phyloP scores from a whole-genome alignment of 768 basidiomycete species.

The Tricholoma hemisulphureum region DNA sequence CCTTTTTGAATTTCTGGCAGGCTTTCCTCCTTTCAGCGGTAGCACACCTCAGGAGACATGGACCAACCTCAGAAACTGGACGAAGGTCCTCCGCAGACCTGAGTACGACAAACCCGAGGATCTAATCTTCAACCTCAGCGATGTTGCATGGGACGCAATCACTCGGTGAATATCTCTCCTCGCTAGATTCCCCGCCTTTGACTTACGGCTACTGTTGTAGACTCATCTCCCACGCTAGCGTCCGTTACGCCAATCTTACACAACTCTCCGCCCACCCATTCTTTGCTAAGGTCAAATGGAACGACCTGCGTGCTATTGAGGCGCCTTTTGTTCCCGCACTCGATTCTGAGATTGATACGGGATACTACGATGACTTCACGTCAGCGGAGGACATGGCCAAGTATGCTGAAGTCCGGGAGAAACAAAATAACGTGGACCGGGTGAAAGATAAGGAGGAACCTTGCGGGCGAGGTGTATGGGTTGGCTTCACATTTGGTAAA shows the following conservation, averaged over 20 bases:
- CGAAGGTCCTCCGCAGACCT: constrained; percentile 84
- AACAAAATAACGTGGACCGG: constrained; percentile 89
- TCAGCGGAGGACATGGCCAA: constrained; percentile 95
- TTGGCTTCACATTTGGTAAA: constrained; percentile 89
- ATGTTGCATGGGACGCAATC: constrained; percentile 92
- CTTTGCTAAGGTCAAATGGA: constrained; percentile 77
- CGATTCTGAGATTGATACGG: constrained; percentile 92
- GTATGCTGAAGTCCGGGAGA: constrained; percentile 97
- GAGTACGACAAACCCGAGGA: constrained; percentile 97
- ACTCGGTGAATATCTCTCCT: constrained; percentile 54
- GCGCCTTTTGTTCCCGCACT: constrained; percentile 95
- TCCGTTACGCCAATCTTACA: constrained; percentile 71
- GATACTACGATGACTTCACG: constrained; percentile 92
- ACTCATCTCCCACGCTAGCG: constrained; percentile 83
- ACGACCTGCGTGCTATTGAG: constrained; percentile 65
- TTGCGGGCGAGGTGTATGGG: constrained; percentile 76
- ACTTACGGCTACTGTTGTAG: constrained; percentile 33
- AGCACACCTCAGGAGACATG: constrained; percentile 96
- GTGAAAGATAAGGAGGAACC: constrained; percentile 86
- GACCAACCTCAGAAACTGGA: constrained; percentile 99
- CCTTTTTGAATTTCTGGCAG: constrained; percentile 93
- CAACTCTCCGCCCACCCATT: constrained; percentile 81
- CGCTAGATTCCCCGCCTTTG: neutral
- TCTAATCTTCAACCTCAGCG: constrained; percentile 91
- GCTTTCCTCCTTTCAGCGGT: constrained; percentile 98